Percentiles rank a stretch among this genome's conserved stretches.
These are phyloP conservation scores for Solanum paucissectum DNA, from an alignment of 257 asterid genomes.

Conservation along the genomic window DNA sequence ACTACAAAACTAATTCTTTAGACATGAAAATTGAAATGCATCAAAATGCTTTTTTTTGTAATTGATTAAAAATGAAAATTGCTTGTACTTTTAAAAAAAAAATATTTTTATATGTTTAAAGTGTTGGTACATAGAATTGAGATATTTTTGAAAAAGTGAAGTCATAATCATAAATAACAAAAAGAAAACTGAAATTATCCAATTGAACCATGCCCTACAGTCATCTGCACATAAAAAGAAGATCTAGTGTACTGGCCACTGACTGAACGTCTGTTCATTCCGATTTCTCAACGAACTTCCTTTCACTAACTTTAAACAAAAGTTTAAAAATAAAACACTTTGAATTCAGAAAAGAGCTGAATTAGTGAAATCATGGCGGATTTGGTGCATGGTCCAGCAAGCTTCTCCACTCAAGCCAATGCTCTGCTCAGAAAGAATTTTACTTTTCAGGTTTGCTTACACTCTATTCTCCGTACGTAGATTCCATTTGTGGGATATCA, in stretches of 20 bases:
- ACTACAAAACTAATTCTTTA: background rate
- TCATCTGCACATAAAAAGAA: background rate
- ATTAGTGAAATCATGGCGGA: background rate
- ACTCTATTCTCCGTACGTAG: background rate
- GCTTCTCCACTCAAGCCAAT: background rate
- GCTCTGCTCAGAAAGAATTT: background rate
- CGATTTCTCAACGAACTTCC: background rate
- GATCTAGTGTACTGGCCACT: background rate
- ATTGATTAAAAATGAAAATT: no score
- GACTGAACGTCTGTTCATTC: background rate
- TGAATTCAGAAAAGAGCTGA: background rate
- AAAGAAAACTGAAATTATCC: background rate
- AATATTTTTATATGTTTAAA: no score
- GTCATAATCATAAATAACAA: background rate
- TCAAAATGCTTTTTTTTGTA: background rate
- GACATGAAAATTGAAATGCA: background rate
- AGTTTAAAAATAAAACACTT: no score
- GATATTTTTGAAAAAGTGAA: background rate
- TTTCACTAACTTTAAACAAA: background rate
- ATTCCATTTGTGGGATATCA: background rate
- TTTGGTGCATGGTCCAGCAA: background rate
- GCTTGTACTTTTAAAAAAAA: background rate
- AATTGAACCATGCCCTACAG: background rate
- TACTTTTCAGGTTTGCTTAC: background rate
- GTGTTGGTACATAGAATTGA: background rate